Evolutionary conservation across 2,329 filamentous ascomycete species (phyloP).

Genomic region (Aureobasidium sp.): DNA sequence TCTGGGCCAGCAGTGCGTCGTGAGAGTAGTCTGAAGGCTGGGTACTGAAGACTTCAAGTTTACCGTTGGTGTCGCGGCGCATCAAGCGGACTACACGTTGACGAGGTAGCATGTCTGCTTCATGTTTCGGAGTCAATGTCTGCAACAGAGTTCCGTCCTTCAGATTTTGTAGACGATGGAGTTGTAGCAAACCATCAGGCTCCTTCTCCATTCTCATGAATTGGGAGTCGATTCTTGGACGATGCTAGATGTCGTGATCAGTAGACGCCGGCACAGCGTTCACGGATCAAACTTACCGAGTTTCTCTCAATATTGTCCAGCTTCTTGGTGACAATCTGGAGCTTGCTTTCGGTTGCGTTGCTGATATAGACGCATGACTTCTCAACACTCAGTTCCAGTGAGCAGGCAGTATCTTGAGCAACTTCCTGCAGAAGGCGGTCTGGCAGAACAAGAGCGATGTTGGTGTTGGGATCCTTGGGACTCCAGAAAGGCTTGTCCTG

Average conservation of each 20-base stretch:
- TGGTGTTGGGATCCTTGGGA: not conserved
- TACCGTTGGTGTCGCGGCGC: not conserved
- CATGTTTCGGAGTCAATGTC: not conserved
- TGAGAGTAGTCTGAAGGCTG: not conserved
- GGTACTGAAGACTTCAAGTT: not conserved
- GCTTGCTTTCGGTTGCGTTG: not conserved
- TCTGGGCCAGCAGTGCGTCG: not conserved
- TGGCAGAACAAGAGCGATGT: not conserved
- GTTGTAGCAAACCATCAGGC: not conserved
- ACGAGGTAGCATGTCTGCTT: not conserved
- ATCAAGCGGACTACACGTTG: not conserved
- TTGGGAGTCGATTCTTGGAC: not conserved
- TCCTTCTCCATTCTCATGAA: conserved; percentile 5
- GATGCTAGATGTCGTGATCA: not conserved
- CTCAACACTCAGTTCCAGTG: not conserved
- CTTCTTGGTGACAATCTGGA: not conserved
- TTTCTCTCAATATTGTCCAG: conserved; percentile 10
- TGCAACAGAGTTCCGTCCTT: not conserved
- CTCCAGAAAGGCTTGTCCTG: conserved; percentile 2
- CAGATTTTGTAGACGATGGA: not conserved
- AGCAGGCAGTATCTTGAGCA: not conserved
- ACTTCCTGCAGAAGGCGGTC: not conserved
- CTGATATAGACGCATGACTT: not conserved
- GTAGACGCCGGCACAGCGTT: not conserved
- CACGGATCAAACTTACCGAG: not conserved